Base-by-base conservation (phyloP, 2,329 filamentous ascomycete genomes). In the Apiospora aurea region DNA sequence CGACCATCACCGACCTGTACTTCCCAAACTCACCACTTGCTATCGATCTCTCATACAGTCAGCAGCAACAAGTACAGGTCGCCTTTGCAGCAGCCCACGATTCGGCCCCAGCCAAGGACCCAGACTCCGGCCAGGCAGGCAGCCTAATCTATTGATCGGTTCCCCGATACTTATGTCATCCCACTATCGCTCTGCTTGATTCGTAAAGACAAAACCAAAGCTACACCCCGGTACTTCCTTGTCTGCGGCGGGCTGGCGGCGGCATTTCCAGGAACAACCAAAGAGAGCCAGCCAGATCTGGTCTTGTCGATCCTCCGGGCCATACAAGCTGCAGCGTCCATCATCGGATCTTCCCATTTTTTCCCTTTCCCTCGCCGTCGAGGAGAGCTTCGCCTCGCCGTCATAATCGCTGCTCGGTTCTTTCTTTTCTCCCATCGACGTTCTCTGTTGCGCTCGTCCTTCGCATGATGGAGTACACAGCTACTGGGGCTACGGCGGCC, bases 271-370 rank as follows among this genome's bases (percentile, higher is more conserved):
- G 67, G 67, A 69, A 69, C 67, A 46, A 49, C 67, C 38, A 24
- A 13, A 61, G 14, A 34, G 53, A n/a, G 10, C 57, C 67, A 49
- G 38, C 67, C 67, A 69, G 67, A 69, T 69, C 67, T 69, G 44
- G 67, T 49, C 67, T 64, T 49, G 67, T 49, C 67, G 67, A 69
- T 69, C 67, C 67, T 69, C 67, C 67, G 67, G 26, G 26, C 47
- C 44, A 49, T 24, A 69, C 67, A 69, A 69, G 67, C 67, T 47
- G 67, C 67, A 41, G 57, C 34, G 29, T 38, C 34, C 57, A n/a
- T 41, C 57, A 64, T n/a, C 34, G 38, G 34, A 64, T 64, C 57
- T 64, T 64, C 34, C 57, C 21, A n/a, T 64, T 64, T 64, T 18
- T 38, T 18, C 16, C 18, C 26, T 61, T 21, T 61, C 10, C 38